Evolutionary conservation across 169 alveolate genomes (phyloP).

Genomic region (Plasmodium relictum): DNA sequence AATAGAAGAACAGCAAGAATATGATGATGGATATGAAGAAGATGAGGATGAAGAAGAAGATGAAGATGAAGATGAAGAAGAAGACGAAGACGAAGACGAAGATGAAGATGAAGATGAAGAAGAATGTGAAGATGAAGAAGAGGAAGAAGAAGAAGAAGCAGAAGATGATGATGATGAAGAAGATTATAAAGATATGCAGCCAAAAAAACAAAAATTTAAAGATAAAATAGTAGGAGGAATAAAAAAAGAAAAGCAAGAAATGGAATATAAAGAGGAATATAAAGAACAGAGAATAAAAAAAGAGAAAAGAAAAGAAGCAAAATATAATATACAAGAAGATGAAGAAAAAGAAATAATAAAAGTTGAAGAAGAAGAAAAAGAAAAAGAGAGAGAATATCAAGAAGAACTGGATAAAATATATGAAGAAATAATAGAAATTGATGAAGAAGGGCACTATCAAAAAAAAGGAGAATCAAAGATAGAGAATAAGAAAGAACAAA

Average conservation of each 20-base stretch:
- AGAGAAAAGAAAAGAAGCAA: not conserved
- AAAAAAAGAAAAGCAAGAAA: too few species aligned
- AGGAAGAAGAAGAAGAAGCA: slow-evolving; percentile 2
- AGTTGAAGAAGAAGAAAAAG: not conserved
- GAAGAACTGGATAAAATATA: not conserved
- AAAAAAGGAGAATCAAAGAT: slow-evolving; percentile 3
- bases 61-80: slow-evolving; percentile 11
- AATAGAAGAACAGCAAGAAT: not conserved
- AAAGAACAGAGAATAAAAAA: not conserved
- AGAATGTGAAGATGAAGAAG: slow-evolving; percentile 13
- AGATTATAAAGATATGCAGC: too few species aligned
- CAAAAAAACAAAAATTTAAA: too few species aligned
- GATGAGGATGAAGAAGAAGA: not conserved
- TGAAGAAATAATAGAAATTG: slow-evolving; percentile 1
- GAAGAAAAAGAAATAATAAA: not conserved
- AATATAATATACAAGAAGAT: slow-evolving; percentile 8
- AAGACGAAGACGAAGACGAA: not conserved
- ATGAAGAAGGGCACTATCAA: slow-evolving; percentile 22
- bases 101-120: slow-evolving; percentile 9
- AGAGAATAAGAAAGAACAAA: slow-evolving; percentile 17
- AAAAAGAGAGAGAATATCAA: not conserved
- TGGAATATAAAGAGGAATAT: too few species aligned
- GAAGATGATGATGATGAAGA: not conserved
- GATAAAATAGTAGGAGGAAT: too few species aligned
- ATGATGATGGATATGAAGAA: not conserved